Evolutionary conservation across 768 basidiomycete species (phyloP).

Genomic region (Lentinula aciculospora): DNA sequence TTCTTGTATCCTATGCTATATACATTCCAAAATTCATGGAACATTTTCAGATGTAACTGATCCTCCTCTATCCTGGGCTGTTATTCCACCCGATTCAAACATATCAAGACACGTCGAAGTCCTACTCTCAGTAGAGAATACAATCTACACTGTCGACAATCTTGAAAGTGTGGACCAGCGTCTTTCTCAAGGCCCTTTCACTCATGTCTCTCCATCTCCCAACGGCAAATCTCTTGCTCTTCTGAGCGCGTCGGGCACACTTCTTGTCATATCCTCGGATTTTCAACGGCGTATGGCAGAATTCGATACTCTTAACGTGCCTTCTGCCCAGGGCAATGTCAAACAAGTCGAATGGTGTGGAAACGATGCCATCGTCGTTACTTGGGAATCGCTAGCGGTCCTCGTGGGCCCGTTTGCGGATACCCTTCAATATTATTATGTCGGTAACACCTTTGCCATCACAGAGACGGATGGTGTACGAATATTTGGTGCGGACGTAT

Average conservation of each 20-base stretch:
- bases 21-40: background rate
- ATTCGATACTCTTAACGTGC: constrained; percentile 61
- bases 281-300: constrained; percentile 88
- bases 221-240: constrained; percentile 91
- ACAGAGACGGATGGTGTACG: constrained; percentile 90
- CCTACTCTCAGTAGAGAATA: constrained; percentile 72
- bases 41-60: constrained; percentile 56
- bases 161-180: constrained; percentile 87
- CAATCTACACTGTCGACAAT: constrained; percentile 83
- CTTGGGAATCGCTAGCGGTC: constrained; percentile 72
- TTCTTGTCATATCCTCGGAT: constrained; percentile 95
- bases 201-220: constrained; percentile 82
- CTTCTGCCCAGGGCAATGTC: constrained; percentile 52
- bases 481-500: constrained; percentile 71
- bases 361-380: constrained; percentile 86
- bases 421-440: constrained; percentile 77
- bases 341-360: constrained; percentile 92
- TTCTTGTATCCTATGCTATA: constrained; percentile 2
- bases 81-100: constrained; percentile 86
- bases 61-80: constrained; percentile 79
- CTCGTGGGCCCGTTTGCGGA: constrained; percentile 94
- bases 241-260: constrained; percentile 60
- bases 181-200: constrained; percentile 84
- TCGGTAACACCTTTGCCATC: constrained; percentile 68
- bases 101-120: constrained; percentile 90